Evolutionary conservation across 176 grass and related monocot species (phyloP), one percentile per base, ranked within the genome.

Genomic region (Puya raimondii): DNA sequence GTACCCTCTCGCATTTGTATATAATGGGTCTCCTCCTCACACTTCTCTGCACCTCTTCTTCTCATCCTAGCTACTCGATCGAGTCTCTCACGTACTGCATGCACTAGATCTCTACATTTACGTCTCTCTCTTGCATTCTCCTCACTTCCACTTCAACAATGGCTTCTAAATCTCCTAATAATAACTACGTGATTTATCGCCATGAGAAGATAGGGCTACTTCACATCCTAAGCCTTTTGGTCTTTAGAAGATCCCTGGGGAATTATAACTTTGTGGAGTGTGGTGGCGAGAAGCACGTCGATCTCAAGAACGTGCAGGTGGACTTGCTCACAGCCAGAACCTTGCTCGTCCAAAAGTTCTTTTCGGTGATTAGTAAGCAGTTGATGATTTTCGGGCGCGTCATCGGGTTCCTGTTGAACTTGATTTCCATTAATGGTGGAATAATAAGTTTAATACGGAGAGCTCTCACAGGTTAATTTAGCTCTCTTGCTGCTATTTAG

Each of bases 361-460:
- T 91, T 3, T 53, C 1, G 0, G 47, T 11, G 50, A 64, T 51
- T 9, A 76, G 80, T 33, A 68, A 48, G 3, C 88, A 84, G 0
- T 21, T 82, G 2, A 70, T 74, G 33, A 66, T n/a, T 2, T 1
- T 68, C 21, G 88, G 88, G 18, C 7, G 14, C 68, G 13, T 70
- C 50, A 22, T 80, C 47, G 88, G 87, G 79, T 77, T 82, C 65
- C 1, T 85, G 21, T 54, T 87, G 42, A 91, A 91, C 85, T 80
- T 91, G 65, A 1, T 91, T 61, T 58, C 75, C 0, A 81, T 91
- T 64, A 87, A 91, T 77, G 82, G 82, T 3, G 88, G 88, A 11
- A 21, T 87, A 12, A 48, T 84, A 23, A 74, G 84, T 75, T 74
- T 91, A 70, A 9, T 91, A 9, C 64, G 64, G 78, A 88, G 76